phyloP scores from a whole-genome alignment of 73 alveolate species.

The Effrenium voratum region DNA sequence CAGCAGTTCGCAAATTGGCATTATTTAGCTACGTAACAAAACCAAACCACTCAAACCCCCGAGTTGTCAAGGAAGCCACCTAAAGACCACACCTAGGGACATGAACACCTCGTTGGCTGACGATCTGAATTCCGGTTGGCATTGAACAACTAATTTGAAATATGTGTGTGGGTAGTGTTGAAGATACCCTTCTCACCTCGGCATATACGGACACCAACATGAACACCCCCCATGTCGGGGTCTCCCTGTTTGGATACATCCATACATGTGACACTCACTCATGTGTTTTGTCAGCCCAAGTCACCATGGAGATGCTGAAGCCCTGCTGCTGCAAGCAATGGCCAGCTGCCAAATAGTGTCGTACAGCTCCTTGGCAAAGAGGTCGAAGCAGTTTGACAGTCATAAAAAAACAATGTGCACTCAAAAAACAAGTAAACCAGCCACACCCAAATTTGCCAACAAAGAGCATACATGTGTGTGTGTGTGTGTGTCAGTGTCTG shows the following conservation, averaged over 20 bases:
- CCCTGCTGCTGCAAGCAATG: not conserved
- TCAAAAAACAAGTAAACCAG: not conserved
- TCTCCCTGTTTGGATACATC: not conserved
- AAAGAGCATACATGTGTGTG: not conserved
- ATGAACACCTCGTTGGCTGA: too few species aligned
- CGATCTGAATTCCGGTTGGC: not conserved
- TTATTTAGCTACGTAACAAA: too few species aligned
- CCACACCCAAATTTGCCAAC: not conserved
- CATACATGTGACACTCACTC: not conserved
- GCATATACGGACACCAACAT: not conserved
- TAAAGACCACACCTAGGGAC: too few species aligned
- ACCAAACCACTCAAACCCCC: too few species aligned
- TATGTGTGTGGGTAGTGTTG: not conserved
- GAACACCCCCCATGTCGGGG: not conserved
- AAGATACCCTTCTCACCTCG: not conserved
- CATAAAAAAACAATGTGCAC: not conserved
- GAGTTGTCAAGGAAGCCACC: too few species aligned
- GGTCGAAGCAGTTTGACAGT: too few species aligned
- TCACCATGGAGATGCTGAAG: not conserved
- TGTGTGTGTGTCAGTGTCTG: too few species aligned
- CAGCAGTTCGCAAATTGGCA: too few species aligned
- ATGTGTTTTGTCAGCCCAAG: not conserved
- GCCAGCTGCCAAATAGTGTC: not conserved
- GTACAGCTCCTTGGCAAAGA: conserved; percentile 40
- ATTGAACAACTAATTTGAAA: not conserved